Evolutionary conservation across 768 basidiomycete species (phyloP).

Genomic region (Fomitopsis serialis): DNA sequence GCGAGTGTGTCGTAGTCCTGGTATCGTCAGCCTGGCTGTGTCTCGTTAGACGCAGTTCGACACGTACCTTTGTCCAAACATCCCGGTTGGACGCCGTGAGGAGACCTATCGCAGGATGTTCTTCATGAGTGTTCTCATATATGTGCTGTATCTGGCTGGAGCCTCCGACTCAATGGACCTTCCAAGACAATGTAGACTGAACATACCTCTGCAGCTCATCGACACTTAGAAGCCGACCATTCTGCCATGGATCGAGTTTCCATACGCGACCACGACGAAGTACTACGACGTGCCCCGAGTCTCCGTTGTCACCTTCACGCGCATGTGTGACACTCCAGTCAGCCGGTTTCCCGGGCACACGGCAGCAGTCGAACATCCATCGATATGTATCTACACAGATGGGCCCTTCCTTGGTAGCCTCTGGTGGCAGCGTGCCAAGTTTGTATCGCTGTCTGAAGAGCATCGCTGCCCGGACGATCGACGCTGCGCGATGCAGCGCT

Average conservation of each 20-base stretch:
- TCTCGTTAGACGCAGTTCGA: background rate
- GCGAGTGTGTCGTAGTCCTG: conserved; percentile 64
- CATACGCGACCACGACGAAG: conserved; percentile 83
- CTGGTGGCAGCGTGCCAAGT: conserved; percentile 59
- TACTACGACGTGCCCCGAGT: conserved; percentile 77
- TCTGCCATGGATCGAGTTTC: conserved; percentile 61
- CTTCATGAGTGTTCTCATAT: conserved; percentile 54
- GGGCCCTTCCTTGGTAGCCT: conserved; percentile 60
- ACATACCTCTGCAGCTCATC: conserved; percentile 59
- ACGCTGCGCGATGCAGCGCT: conserved; percentile 63
- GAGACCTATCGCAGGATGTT: conserved; percentile 72
- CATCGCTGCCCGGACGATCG: conserved; percentile 64
- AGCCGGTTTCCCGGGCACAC: conserved; percentile 68
- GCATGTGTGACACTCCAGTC: conserved; percentile 57
- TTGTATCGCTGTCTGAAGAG: conserved; percentile 68
- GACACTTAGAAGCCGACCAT: conserved; percentile 57
- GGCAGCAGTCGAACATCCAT: conserved; percentile 92
- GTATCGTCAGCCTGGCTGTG: background rate
- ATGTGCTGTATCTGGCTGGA: conserved; percentile 68
- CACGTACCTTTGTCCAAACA: conserved; percentile 76
- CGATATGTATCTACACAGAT: conserved; percentile 87
- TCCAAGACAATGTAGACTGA: background rate
- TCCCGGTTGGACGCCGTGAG: conserved; percentile 80
- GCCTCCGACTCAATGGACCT: background rate
- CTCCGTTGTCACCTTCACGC: conserved; percentile 45